These are phyloP conservation scores for Ogataea thermomethanolica DNA, from an alignment of 805 yeast genomes.

Conservation along the genomic window DNA sequence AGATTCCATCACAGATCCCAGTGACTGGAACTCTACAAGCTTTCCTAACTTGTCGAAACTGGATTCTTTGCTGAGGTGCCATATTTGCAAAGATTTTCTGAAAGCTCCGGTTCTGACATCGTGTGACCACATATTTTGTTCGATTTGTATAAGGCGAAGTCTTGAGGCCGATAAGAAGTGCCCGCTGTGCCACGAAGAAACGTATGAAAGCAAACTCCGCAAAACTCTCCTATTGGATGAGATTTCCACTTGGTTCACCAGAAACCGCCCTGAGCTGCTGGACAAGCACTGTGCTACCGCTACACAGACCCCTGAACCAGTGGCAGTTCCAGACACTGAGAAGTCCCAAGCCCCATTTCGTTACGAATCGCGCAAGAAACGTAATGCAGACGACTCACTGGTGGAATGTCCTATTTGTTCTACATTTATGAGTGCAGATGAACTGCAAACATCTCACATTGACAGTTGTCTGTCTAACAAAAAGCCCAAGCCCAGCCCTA, in stretches of 20 bases:
- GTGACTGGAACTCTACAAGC: slow-evolving; percentile 60
- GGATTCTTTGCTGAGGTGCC: slow-evolving; percentile 75
- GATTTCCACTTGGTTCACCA: slow-evolving; percentile 49
- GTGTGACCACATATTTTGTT: slow-evolving; percentile 89
- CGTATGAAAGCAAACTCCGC: slow-evolving; percentile 64
- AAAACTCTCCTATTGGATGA: slow-evolving; percentile 73
- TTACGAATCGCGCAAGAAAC: slow-evolving; percentile 17
- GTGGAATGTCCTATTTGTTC: slow-evolving; percentile 71
- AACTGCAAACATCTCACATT: slow-evolving; percentile 57
- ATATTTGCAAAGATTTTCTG: slow-evolving; percentile 81
- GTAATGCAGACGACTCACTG: slow-evolving; percentile 25
- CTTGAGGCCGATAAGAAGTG: slow-evolving; percentile 59
- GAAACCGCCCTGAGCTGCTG: slow-evolving; percentile 39
- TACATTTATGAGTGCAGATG: slow-evolving; percentile 48
- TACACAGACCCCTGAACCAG: slow-evolving; percentile 7
- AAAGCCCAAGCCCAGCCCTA: slow-evolving; percentile 5
- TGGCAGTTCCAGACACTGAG: slow-evolving; percentile 22
- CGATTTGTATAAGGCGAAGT: slow-evolving; percentile 75
- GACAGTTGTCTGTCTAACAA: slow-evolving; percentile 51
- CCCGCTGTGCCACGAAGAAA: slow-evolving; percentile 72
- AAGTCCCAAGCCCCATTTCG: slow-evolving; percentile 18
- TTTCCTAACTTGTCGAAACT: slow-evolving; percentile 56
- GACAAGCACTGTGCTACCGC: slow-evolving; percentile 21
- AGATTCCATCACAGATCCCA: slow-evolving; percentile 54
- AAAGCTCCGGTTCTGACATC: slow-evolving; percentile 77